A percentile compares a stretch with the other conserved stretches of the same genome.
Evolutionary conservation across 2,329 filamentous ascomycete genomes (phyloP).

Genomic region (Monilinia polystroma): DNA sequence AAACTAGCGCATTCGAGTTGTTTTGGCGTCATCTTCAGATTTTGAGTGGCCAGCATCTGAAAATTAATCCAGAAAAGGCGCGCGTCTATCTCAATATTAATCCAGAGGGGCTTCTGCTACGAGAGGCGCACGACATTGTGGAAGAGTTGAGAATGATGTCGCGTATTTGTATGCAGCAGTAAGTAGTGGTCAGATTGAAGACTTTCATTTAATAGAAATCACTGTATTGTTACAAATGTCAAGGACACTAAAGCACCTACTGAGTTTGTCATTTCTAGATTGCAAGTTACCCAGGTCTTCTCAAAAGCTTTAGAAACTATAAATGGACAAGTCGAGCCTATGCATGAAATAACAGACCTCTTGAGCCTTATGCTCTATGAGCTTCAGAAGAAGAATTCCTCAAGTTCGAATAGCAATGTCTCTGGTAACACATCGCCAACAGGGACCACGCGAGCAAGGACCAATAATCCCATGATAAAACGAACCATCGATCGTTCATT

Average conservation of each 20-base stretch:
- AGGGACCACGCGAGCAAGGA: not conserved
- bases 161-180: constrained; percentile 40
- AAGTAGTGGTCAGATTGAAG: not conserved
- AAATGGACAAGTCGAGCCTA: not conserved
- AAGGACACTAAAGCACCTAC: not conserved
- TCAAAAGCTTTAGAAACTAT: constrained; percentile 16
- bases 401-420: too few relatives aligned
- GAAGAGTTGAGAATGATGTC: constrained; percentile 43
- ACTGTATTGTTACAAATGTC: not conserved
- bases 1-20: too few relatives aligned
- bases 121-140: constrained; percentile 39
- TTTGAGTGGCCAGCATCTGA: not conserved
- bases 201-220: too few relatives aligned
- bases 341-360: not conserved
- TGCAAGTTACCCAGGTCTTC: constrained; percentile 22
- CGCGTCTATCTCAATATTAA: constrained; percentile 43
- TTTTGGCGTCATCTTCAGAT: too few relatives aligned
- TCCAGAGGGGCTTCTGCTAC: constrained; percentile 43
- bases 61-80: constrained; percentile 13
- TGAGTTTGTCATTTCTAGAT: not conserved
- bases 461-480: not conserved
- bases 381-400: not conserved
- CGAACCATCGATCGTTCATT: not conserved
- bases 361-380: not conserved
- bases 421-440: too few relatives aligned